Evolutionary conservation across 1,284 basidiomycete genomes (phyloP).

Genomic region (Cryptococcus sp.): DNA sequence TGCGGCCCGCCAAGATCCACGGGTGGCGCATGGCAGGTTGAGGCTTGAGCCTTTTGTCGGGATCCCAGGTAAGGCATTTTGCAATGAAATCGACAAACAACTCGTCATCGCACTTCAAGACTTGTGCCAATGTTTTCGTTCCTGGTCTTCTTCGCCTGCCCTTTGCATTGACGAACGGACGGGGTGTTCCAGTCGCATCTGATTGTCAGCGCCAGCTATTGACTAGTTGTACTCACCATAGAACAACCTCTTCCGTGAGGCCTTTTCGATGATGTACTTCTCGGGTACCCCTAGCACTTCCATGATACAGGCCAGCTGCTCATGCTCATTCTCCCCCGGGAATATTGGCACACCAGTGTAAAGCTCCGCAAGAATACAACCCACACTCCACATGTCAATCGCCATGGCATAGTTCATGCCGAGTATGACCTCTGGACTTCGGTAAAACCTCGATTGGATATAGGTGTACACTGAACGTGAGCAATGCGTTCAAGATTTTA

Average conservation of each 20-base stretch:
- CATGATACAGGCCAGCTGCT: constrained; percentile 99
- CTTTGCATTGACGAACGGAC: constrained; percentile 94
- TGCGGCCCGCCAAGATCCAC: constrained; percentile 65
- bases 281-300: constrained; percentile 96
- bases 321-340: constrained; percentile 99
- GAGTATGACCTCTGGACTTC: constrained; percentile 95
- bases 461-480: constrained; percentile 88
- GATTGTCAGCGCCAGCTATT: neutral
- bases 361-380: constrained; percentile 95
- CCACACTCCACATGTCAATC: constrained; percentile 98
- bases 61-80: constrained; percentile 97
- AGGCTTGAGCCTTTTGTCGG: constrained; percentile 91
- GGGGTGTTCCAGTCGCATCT: constrained; percentile 90
- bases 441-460: constrained; percentile 98
- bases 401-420: constrained; percentile 92
- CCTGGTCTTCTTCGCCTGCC: constrained; percentile 88
- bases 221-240: constrained; percentile 67
- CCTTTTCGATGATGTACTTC: constrained; percentile 89
- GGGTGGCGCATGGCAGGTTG: constrained; percentile 90
- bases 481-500: neutral
- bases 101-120: constrained; percentile 77
- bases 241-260: constrained; percentile 91
- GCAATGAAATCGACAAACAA: constrained; percentile 70
- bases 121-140: constrained; percentile 83
- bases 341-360: constrained; percentile 99